A percentile compares a stretch with the other conserved stretches of the same genome.
phyloP scores from a whole-genome alignment of 495 filamentous ascomycete genomes.

The Rhizodiscina lignyota region DNA sequence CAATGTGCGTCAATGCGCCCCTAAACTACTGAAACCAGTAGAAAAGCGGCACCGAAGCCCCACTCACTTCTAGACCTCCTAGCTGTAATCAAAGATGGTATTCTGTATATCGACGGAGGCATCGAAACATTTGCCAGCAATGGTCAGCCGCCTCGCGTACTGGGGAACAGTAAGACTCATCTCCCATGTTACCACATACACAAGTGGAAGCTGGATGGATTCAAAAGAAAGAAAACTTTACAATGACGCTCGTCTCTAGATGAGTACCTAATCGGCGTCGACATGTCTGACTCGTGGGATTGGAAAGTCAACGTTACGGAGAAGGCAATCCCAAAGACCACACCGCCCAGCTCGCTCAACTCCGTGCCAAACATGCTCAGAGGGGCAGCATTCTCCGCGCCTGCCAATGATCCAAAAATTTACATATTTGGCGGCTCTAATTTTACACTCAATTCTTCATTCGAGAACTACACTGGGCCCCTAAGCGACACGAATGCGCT shows the following conservation, averaged over 20 bases:
- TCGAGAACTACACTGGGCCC: background rate
- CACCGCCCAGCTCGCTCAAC: constrained; percentile 17
- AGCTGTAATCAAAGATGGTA: constrained; percentile 23
- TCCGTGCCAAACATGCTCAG: too few species aligned
- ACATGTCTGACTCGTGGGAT: constrained; percentile 25
- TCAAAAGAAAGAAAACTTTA: too few species aligned
- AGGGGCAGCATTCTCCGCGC: constrained; percentile 21
- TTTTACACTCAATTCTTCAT: constrained; percentile 4
- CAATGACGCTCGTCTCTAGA: constrained; percentile 20
- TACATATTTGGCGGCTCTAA: constrained; percentile 8
- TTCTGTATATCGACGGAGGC: constrained; percentile 24
- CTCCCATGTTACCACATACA: background rate
- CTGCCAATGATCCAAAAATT: constrained; percentile 8
- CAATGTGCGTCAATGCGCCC: constrained; percentile 21
- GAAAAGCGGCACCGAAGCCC: background rate
- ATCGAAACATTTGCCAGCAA: constrained; percentile 16
- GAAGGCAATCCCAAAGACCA: constrained; percentile 15
- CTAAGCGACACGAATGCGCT: constrained; percentile 5
- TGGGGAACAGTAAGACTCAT: constrained; percentile 6
- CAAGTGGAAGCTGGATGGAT: too few species aligned
- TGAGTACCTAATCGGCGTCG: constrained; percentile 20
- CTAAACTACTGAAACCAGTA: too few species aligned
- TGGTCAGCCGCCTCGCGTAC: background rate
- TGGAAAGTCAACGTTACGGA: constrained; percentile 27
- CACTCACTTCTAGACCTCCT: constrained; percentile 4